A percentile compares a stretch with the other conserved stretches of the same genome.
Evolutionary conservation across 1,284 basidiomycete species (phyloP).

Genomic region (Ustilago curta): DNA sequence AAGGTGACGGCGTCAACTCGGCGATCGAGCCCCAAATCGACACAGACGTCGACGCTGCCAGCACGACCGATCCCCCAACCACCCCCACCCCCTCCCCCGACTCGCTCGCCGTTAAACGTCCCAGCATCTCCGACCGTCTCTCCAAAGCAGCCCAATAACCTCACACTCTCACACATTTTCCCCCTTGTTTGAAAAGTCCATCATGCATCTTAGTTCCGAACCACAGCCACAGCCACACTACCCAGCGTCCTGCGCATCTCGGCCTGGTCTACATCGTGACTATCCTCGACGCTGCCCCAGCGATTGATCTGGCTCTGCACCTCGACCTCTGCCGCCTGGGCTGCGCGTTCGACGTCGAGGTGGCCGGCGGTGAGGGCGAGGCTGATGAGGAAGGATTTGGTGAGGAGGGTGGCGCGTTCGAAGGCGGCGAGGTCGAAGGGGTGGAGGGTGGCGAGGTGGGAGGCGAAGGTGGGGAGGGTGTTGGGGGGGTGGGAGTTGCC

Average conservation of each 20-base stretch:
- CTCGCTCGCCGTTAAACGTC: slow-evolving; percentile 3
- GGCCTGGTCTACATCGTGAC: slow-evolving; percentile 82
- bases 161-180: too few relatives aligned
- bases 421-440: slow-evolving; percentile 74
- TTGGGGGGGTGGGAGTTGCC: slow-evolving; percentile 37
- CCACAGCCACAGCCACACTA: slow-evolving; percentile 50
- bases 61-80: slow-evolving; percentile 7
- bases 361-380: slow-evolving; percentile 83
- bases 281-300: slow-evolving; percentile 99
- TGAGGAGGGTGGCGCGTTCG: slow-evolving; percentile 88
- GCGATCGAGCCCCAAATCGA: slow-evolving; percentile 4
- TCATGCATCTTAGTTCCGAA: slow-evolving; percentile 8
- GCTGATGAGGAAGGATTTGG: slow-evolving; percentile 91
- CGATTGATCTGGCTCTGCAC: slow-evolving; percentile 92
- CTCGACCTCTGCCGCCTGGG: slow-evolving; percentile 88
- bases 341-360: slow-evolving; percentile 80
- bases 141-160: slow-evolving; percentile 31
- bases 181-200: neutral
- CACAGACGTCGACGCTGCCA: slow-evolving; percentile 21
- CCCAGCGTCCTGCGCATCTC: slow-evolving; percentile 87
- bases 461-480: slow-evolving; percentile 26
- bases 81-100: neutral
- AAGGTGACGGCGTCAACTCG: slow-evolving; percentile 19
- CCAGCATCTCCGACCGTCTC: slow-evolving; percentile 31
- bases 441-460: slow-evolving; percentile 32